Evolutionary conservation across 129 eudicot species (phyloP).

Genomic region (Oenanthe sinensis): DNA sequence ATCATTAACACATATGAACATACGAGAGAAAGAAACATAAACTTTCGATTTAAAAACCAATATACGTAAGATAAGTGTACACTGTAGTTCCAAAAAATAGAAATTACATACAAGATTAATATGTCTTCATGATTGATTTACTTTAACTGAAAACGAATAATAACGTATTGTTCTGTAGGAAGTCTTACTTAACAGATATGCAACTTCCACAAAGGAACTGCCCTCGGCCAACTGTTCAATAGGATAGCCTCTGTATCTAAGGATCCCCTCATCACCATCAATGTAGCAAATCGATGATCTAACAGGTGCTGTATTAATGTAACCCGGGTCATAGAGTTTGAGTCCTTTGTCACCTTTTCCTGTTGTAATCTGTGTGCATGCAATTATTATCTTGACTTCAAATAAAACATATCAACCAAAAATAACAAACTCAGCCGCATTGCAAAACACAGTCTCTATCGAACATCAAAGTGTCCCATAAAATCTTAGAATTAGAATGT

Average conservation of each 20-base stretch:
- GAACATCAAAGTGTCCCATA: neutral
- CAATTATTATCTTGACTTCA: neutral
- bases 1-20: neutral
- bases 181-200: constrained; percentile 74
- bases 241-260: constrained; percentile 94
- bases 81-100: neutral
- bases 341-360: constrained; percentile 88
- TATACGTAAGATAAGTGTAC: neutral
- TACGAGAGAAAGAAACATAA: neutral
- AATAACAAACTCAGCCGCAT: neutral
- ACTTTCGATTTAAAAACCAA: neutral
- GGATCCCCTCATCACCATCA: constrained; percentile 96
- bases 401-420: neutral
- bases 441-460: neutral
- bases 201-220: constrained; percentile 83
- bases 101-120: neutral
- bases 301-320: constrained; percentile 95
- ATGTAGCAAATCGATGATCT: constrained; percentile 82
- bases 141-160: neutral
- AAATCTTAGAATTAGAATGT: neutral
- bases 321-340: constrained; percentile 81
- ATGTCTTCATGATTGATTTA: neutral
- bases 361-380: constrained; percentile 58
- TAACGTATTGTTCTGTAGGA: neutral
- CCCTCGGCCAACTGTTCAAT: constrained; percentile 93